Base-by-base conservation (phyloP, 2,329 filamentous ascomycete species). In the Leptodontidium sp. region DNA sequence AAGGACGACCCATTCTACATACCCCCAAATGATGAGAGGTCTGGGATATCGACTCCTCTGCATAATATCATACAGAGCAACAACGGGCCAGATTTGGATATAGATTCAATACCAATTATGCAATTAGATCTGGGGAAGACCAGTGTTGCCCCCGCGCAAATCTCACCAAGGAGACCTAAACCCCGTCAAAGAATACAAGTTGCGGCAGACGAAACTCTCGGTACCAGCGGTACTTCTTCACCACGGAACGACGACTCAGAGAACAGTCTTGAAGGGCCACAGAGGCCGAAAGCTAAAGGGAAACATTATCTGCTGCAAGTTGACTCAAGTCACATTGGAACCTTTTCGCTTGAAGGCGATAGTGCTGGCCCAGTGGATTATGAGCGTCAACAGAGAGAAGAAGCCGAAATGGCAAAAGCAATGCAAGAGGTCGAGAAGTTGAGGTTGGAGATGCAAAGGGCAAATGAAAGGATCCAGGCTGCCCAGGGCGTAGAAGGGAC, bases 1-100 rank as follows among this genome's bases (percentile, higher is more conserved):
- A 92, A 88, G 74, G 95, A 98, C 77, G 96, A 99, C 76, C 96
- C 96, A 0, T 99, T 97, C 79, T 99, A 99, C 77, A 98, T 99
- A 76, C 84, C 84, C 29, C 80, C 82, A 8, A 81, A 81, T 47
- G 84, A 83, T 32, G 83, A 81, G 52, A 81, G 82, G 0, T 88
- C 88, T 4, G 88, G 88, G 43, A 86, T 87, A 6, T 91, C 91
- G 0, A 95, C 92, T 0, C 93, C 93, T 0, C 90, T 96, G 61
- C 92, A 95, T 76, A 92, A 88, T 72, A 93, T 96, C 67, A 83
- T 92, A 2, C 86, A 88, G 68, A 89, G 85, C 68, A 89, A 88
- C 67, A 94, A 95, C 77, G 91, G 90, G 1, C 89, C 91, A 2
- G 91, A 92, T 55, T 83, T 98, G 9, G 95, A 99, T 77, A 91